Percentiles rank a stretch among this genome's conserved stretches.
phyloP scores from a whole-genome alignment of 202 grass and related monocot species.

The Musa balbisiana region DNA sequence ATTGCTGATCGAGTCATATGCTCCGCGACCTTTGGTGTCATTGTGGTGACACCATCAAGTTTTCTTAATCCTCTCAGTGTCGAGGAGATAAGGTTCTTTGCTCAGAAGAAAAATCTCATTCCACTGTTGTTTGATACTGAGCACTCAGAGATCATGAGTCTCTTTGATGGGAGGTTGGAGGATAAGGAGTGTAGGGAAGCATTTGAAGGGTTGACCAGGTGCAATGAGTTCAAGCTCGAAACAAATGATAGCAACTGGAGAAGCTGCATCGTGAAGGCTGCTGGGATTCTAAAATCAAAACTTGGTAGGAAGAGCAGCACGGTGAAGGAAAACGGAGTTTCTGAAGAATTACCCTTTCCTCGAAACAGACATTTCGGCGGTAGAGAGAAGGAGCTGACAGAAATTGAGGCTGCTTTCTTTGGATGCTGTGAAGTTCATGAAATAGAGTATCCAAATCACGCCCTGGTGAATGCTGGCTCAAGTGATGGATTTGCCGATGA shows the following conservation, averaged over 20 bases:
- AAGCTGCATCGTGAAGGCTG: conserved; percentile 61
- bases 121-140: conserved; percentile 76
- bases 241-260: conserved; percentile 81
- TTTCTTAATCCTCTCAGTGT: conserved; percentile 81
- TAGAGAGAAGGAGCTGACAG: conserved; percentile 87
- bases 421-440: conserved; percentile 66
- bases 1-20: conserved; percentile 89
- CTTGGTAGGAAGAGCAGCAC: conserved; percentile 75
- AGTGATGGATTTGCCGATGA: conserved; percentile 92
- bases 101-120: conserved; percentile 95
- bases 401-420: conserved; percentile 79
- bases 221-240: conserved; percentile 85
- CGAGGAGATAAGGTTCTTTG: conserved; percentile 93
- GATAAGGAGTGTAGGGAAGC: conserved; percentile 88
- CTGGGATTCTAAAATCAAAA: conserved; percentile 49
- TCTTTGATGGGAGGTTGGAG: conserved; percentile 67
- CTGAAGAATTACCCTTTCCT: conserved; percentile 56
- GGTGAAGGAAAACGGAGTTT: conserved; percentile 49
- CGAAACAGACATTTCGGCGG: conserved; percentile 83
- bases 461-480: conserved; percentile 38
- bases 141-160: conserved; percentile 43
- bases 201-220: conserved; percentile 69
- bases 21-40: conserved; percentile 61
- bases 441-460: conserved; percentile 51
- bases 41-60: conserved; percentile 70